Evolutionary conservation across 495 filamentous ascomycete species (phyloP).

Genomic region (Ascobolus immersus): DNA sequence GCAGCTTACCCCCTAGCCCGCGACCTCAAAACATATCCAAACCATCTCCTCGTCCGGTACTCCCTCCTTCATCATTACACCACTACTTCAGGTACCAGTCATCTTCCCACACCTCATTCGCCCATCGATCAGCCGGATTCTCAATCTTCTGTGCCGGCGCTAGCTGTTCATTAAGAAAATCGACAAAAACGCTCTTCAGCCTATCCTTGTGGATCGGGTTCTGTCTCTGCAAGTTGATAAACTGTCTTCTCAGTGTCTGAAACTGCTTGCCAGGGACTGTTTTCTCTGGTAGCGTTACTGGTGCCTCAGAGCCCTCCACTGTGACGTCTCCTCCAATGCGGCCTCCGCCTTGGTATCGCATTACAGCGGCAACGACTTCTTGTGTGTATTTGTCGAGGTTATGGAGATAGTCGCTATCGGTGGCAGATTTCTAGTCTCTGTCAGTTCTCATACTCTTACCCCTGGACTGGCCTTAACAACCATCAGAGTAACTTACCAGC

Average conservation of each 20-base stretch:
- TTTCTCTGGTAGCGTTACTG: slow-evolving; percentile 10
- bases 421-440: slow-evolving; percentile 28
- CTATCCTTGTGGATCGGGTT: slow-evolving; percentile 28
- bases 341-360: slow-evolving; percentile 36
- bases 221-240: slow-evolving; percentile 51
- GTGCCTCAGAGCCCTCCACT: slow-evolving; percentile 12
- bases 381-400: slow-evolving; percentile 65
- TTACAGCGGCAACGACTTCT: slow-evolving; percentile 48
- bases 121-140: too few relatives aligned
- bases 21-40: too few relatives aligned
- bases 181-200: slow-evolving; percentile 43
- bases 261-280: slow-evolving; percentile 45
- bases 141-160: too few relatives aligned
- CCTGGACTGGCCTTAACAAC: not conserved
- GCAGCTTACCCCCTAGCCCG: too few relatives aligned
- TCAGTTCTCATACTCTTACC: not conserved
- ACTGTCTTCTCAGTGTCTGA: slow-evolving; percentile 64
- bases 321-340: slow-evolving; percentile 25
- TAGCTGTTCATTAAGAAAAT: slow-evolving; percentile 34
- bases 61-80: too few relatives aligned
- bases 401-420: slow-evolving; percentile 57
- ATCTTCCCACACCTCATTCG: too few relatives aligned
- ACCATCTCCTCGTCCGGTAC: too few relatives aligned
- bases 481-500: slow-evolving; percentile 21
- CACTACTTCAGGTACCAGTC: too few relatives aligned